A percentile compares a stretch with the other conserved stretches of the same genome.
phyloP scores from a whole-genome alignment of 2,329 filamentous ascomycete genomes.

The Calonectria hawksworthii region DNA sequence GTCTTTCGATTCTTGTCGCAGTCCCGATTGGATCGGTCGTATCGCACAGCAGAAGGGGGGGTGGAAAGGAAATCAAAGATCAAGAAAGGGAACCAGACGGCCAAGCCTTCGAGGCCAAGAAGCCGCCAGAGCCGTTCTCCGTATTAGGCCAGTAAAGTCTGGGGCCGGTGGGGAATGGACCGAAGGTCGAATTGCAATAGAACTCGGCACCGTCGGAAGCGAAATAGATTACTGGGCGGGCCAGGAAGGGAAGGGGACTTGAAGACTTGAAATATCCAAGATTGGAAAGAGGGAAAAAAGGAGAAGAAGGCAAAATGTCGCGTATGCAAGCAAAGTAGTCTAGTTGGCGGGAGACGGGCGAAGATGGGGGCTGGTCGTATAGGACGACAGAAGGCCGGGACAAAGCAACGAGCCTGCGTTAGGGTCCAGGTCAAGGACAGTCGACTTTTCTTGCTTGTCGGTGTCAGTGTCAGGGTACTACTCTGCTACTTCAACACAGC shows the following conservation, averaged over 20 bases:
- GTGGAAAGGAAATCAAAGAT: background rate
- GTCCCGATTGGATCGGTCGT: slow-evolving; percentile 19
- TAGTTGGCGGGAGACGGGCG: background rate
- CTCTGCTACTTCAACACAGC: background rate
- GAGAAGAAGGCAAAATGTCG: slow-evolving; percentile 8
- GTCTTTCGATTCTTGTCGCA: background rate
- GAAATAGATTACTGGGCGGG: background rate
- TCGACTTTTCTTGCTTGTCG: background rate
- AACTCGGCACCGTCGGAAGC: slow-evolving; percentile 13
- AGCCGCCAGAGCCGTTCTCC: slow-evolving; percentile 36
- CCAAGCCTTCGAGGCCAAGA: slow-evolving; percentile 37
- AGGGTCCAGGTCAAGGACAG: background rate
- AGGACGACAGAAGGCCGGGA: background rate
- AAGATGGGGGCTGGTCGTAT: slow-evolving; percentile 23
- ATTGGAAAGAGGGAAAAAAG: slow-evolving; percentile 6
- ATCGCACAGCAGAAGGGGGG: background rate
- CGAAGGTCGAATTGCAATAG: background rate
- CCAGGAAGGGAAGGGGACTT: background rate
- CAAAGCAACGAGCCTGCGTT: slow-evolving; percentile 2
- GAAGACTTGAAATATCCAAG: background rate
- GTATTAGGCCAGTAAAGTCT: slow-evolving; percentile 21
- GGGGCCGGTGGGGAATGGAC: slow-evolving; percentile 27
- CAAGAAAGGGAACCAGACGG: slow-evolving; percentile 33
- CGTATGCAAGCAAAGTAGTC: slow-evolving; percentile 11
- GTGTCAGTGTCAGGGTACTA: background rate